phyloP scores from a whole-genome alignment of 306 rosid genomes.

The Sophora flavescens region DNA sequence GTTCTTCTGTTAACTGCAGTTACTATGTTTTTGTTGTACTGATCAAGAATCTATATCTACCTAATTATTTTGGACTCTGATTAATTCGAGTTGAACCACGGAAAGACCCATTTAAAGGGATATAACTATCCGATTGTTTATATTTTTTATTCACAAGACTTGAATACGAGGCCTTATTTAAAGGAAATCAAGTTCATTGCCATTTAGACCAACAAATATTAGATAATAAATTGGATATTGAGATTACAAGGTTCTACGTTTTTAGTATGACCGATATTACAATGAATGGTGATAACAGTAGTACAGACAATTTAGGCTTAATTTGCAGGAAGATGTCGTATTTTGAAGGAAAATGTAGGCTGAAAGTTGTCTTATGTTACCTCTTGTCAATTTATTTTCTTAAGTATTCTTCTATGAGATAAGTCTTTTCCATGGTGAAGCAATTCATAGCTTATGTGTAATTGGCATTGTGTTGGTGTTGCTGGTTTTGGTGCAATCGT shows the following conservation, averaged over 20 bases:
- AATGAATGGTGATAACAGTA: neutral
- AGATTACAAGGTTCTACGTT: neutral
- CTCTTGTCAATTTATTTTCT: neutral
- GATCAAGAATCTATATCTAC: neutral
- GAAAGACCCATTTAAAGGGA: too few species aligned
- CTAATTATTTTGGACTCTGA: too few species aligned
- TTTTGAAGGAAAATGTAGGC: neutral
- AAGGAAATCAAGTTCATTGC: too few species aligned
- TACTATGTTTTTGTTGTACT: conserved; percentile 1
- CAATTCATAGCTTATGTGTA: neutral
- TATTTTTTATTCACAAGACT: too few species aligned
- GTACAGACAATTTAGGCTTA: neutral
- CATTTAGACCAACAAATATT: too few species aligned
- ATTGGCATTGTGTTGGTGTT: neutral
- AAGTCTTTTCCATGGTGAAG: neutral
- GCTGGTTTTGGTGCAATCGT: neutral
- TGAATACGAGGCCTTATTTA: too few species aligned
- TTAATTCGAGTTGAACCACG: too few species aligned
- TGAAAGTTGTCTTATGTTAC: neutral
- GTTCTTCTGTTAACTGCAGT: neutral
- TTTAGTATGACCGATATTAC: neutral
- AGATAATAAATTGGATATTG: neutral
- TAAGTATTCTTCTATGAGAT: neutral
- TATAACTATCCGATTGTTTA: too few species aligned
- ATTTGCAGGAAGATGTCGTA: neutral